Base-by-base conservation (phyloP, 1,284 basidiomycete genomes). In the Cerioporus squamosus region DNA sequence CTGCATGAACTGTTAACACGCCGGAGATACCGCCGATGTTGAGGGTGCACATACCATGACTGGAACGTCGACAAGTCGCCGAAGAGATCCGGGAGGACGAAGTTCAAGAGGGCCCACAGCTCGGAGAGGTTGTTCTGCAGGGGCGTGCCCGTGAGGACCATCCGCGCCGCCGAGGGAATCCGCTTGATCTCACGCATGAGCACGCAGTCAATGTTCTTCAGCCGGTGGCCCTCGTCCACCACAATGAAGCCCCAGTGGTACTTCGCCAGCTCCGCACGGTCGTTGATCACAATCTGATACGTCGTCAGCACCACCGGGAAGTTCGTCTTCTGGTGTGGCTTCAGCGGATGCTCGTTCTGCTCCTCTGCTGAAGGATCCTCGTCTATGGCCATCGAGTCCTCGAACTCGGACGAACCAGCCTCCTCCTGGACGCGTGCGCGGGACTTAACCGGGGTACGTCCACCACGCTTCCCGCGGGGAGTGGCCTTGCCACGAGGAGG, bases 81-180 rank as follows among this genome's bases (percentile, higher is more conserved):
- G 73, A 99, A 99, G 58, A 98, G 89, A 67, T 94, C 90, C 0
- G 95, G 95, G 2, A 97, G 81, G 60, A 97, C 92, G 68, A 98
- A 99, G 72, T 98, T 97, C 44, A 99, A 86, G 7, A 98, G 79
- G 1, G 94, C 91, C 95, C 95, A 98, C 2, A 99, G 80, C 72
- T 99, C 96, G 10, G 88, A 82, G 2, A 99, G 81, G 70, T 98
- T 98, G 75, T 99, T 98, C 91, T 77, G 95, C 33, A 98, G 75
- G 2, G 95, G 95, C 8, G 95, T 98, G 22, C 96, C 96, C 1
- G 95, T 98, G 54, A 98, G 76, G 54, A 98, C 91, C 84, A 98
- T 90, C 52, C 96, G 80, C 50, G 95, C 94, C 1, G 91, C 93
- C 59, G 88, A 91, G 8, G 81, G 79, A 70, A 95, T 95, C 67